phyloP scores from a whole-genome alignment of 768 basidiomycete species.

The Tricholoma terreum region DNA sequence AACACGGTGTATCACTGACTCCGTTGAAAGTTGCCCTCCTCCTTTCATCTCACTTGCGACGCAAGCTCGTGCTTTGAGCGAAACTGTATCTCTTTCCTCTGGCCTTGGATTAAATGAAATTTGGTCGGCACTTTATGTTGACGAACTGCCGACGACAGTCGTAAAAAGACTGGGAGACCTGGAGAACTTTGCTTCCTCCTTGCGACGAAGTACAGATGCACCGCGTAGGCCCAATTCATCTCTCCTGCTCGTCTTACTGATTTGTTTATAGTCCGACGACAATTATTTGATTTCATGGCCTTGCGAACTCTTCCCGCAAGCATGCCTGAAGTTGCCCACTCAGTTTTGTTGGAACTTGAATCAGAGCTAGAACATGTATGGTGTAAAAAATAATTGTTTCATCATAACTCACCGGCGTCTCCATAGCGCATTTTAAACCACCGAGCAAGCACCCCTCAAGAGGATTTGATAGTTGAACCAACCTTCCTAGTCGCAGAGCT shows the following conservation, averaged over 20 bases:
- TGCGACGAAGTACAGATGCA: conserved; percentile 15
- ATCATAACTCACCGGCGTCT: not conserved
- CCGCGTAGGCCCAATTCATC: conserved; percentile 9
- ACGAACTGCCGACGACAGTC: conserved; percentile 15
- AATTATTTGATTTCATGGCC: conserved; percentile 40
- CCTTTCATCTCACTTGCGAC: conserved; percentile 30
- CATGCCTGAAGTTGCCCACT: conserved; percentile 16
- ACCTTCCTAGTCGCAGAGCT: conserved; percentile 32
- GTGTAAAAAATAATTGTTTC: not conserved
- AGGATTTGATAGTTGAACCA: conserved; percentile 14
- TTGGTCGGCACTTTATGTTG: conserved; percentile 53
- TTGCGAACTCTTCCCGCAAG: conserved; percentile 29
- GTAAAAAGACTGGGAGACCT: conserved; percentile 15
- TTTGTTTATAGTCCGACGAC: conserved; percentile 30
- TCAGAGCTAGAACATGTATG: conserved; percentile 24
- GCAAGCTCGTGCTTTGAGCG: conserved; percentile 39
- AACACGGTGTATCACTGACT: conserved; percentile 48
- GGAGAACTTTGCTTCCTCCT: conserved; percentile 19
- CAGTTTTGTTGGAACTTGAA: conserved; percentile 11
- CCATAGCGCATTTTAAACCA: conserved; percentile 7
- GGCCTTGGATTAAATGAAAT: conserved; percentile 72
- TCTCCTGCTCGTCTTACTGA: not conserved
- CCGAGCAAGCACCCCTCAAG: conserved; percentile 1
- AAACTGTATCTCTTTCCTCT: conserved; percentile 54
- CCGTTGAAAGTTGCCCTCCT: conserved; percentile 33